phyloP scores from a whole-genome alignment of 805 yeast genomes.

The Starmera dryadoides region DNA sequence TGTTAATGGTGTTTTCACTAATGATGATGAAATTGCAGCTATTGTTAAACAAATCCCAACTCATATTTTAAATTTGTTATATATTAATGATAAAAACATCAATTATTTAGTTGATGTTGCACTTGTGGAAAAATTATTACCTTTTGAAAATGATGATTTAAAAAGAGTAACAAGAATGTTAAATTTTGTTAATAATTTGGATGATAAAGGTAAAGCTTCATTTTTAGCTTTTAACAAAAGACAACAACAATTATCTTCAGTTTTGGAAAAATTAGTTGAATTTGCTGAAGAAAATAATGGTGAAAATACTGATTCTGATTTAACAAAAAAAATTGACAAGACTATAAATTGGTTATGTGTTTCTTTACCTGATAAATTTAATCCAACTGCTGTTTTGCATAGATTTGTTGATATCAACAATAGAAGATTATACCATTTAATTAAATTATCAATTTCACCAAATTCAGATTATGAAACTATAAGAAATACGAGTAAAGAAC shows the following conservation, averaged over 20 bases:
- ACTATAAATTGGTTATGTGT: constrained; percentile 55
- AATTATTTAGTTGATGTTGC: constrained; percentile 58
- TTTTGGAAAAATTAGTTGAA: constrained; percentile 39
- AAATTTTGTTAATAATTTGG: constrained; percentile 38
- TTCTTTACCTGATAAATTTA: constrained; percentile 45
- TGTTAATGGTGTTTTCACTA: constrained; percentile 7
- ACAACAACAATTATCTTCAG: constrained; percentile 54
- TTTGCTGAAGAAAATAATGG: constrained; percentile 39
- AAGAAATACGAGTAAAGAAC: constrained; percentile 54
- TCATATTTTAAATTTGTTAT: constrained; percentile 54
- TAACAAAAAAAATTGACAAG: constrained; percentile 37
- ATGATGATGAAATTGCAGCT: constrained; percentile 20
- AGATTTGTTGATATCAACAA: constrained; percentile 50
- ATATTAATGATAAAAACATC: constrained; percentile 63
- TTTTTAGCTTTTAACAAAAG: constrained; percentile 64
- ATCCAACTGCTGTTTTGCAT: constrained; percentile 42
- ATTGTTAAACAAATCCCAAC: constrained; percentile 48
- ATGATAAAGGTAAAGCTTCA: constrained; percentile 52
- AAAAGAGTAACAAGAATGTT: constrained; percentile 49
- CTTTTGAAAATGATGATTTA: constrained; percentile 38
- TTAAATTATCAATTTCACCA: constrained; percentile 45
- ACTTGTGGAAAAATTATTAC: constrained; percentile 54
- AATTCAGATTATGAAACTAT: constrained; percentile 57
- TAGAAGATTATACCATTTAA: constrained; percentile 47
- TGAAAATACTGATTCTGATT: constrained; percentile 16